A percentile compares a stretch with the other conserved stretches of the same genome.
Conservation (phyloP, 768 basidiomycete species). For the Tulasnella sp. region DNA sequence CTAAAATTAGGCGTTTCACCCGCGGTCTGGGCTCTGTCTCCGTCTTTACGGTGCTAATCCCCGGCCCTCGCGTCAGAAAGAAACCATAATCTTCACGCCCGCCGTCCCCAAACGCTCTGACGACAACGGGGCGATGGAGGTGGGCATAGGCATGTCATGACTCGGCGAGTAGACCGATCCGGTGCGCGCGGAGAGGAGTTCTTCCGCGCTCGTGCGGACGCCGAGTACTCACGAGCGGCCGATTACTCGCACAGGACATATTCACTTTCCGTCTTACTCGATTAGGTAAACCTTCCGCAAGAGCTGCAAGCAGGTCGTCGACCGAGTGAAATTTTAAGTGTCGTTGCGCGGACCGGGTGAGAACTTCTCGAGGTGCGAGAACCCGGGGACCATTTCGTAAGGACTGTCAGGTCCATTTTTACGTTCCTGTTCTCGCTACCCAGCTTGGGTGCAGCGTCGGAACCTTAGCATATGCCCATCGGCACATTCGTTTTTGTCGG, state of each 20-base stretch:
- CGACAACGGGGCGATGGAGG: not conserved
- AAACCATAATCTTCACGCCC: not conserved
- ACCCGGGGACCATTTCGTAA: not conserved
- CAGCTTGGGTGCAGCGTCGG: not conserved
- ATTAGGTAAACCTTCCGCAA: not conserved
- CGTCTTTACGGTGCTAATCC: not conserved
- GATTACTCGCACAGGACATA: not conserved
- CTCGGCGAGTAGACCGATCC: not conserved
- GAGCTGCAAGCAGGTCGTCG: not conserved
- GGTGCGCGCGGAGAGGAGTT: not conserved
- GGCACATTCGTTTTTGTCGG: not conserved
- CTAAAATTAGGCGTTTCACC: not conserved
- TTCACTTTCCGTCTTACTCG: not conserved
- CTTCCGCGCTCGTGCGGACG: not conserved
- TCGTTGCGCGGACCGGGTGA: not conserved
- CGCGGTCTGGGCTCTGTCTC: not conserved
- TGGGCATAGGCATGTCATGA: not conserved
- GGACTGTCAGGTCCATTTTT: not conserved
- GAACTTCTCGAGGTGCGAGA: not conserved
- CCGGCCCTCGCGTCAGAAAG: not conserved
- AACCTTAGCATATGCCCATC: not conserved
- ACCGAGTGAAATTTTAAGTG: not conserved
- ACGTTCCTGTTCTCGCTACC: not conserved
- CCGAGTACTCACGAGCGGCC: not conserved
- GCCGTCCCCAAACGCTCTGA: not conserved